These are phyloP conservation scores for Fonsecaea erecta DNA, from an alignment of 2,329 filamentous ascomycete species.

Conservation along the genomic window DNA sequence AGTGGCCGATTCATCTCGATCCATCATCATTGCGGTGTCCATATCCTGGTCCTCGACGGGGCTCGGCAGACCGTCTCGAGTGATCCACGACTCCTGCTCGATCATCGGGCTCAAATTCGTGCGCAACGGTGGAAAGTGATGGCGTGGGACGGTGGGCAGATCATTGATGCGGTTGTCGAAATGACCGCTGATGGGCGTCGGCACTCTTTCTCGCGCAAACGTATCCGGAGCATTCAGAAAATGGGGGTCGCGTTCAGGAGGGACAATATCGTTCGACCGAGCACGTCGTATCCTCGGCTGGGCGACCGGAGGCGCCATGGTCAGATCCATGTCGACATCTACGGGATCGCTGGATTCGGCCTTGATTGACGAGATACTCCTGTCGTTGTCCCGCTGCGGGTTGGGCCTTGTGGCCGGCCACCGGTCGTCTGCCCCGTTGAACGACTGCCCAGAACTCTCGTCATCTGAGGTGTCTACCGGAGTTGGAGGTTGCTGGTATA, in stretches of 20 bases:
- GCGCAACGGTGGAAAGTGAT: constrained; percentile 33
- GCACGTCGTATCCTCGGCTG: constrained; percentile 30
- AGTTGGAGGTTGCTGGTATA: constrained; percentile 35
- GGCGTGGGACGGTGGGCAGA: constrained; percentile 29
- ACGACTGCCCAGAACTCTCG: constrained; percentile 23
- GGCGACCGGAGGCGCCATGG: constrained; percentile 6
- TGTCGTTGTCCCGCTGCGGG: constrained; percentile 16
- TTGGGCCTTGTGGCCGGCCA: constrained; percentile 16
- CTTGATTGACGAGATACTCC: constrained; percentile 23
- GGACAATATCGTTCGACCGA: constrained; percentile 37
- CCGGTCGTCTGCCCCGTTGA: constrained; percentile 6
- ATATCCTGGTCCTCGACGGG: constrained; percentile 32
- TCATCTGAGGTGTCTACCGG: constrained; percentile 36
- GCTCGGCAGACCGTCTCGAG: constrained; percentile 33
- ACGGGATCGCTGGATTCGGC: constrained; percentile 11
- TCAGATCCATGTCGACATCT: constrained; percentile 27
- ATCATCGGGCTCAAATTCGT: constrained; percentile 38
- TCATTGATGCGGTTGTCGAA: constrained; percentile 33
- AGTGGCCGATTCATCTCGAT: constrained; percentile 18
- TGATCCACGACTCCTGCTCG: constrained; percentile 37
- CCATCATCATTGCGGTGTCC: constrained; percentile 32
- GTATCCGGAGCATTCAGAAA: constrained; percentile 23
- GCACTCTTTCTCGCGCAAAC: constrained; percentile 32
- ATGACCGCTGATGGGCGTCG: constrained; percentile 34
- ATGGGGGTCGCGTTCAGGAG: constrained; percentile 26